Conservation (phyloP, 1,284 basidiomycete genomes). For the Sporisorium scitamineum region DNA sequence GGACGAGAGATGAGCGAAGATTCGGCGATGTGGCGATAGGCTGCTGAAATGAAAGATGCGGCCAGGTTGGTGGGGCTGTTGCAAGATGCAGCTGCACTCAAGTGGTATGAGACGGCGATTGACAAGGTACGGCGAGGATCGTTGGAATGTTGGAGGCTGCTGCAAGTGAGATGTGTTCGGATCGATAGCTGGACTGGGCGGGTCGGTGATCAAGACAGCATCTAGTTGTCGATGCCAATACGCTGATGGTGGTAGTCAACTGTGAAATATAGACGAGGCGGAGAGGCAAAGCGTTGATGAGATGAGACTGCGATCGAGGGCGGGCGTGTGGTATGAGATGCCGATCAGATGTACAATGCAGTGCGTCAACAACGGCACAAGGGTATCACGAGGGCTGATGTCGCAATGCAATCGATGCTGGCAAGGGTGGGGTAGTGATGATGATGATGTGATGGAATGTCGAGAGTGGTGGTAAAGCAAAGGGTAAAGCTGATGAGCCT, state of each 20-base stretch:
- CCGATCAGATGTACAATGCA: background rate
- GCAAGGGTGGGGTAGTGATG: background rate
- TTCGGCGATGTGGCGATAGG: too few species aligned
- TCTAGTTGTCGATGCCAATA: background rate
- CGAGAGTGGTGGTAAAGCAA: background rate
- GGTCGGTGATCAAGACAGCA: background rate
- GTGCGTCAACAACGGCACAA: background rate
- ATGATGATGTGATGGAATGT: background rate
- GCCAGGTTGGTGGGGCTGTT: background rate
- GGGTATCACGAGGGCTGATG: background rate
- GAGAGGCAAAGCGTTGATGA: background rate
- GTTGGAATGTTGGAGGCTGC: background rate
- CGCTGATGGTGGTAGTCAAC: background rate
- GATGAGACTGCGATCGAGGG: background rate
- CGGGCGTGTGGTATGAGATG: background rate
- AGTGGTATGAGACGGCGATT: background rate
- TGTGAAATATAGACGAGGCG: background rate
- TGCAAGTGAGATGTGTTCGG: background rate
- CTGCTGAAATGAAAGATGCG: constrained; percentile 5
- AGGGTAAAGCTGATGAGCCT: background rate
- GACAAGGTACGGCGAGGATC: background rate
- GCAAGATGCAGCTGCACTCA: background rate
- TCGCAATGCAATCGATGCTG: background rate
- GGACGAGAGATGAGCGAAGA: background rate
- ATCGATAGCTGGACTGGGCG: background rate